Conservation (phyloP, 148 eudicot genomes). For the Silene conica region DNA sequence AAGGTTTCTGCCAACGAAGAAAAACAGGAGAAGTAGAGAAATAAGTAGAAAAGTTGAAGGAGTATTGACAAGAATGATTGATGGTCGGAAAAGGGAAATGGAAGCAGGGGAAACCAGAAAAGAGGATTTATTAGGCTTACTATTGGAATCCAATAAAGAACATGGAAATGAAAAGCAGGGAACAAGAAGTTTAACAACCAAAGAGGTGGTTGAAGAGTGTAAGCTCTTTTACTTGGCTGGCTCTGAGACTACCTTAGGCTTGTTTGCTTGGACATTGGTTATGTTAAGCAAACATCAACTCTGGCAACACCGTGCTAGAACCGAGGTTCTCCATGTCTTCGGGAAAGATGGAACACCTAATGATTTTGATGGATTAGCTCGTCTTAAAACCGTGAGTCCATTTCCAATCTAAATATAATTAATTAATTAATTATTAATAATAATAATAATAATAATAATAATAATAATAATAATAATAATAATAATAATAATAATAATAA, state of each 20-base stretch:
- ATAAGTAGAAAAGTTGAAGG: slow-evolving; percentile 8
- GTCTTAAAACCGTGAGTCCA: slow-evolving; percentile 18
- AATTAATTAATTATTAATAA: no score
- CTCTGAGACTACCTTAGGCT: slow-evolving; percentile 27
- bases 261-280: slow-evolving; percentile 31
- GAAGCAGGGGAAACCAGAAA: slow-evolving; percentile 17
- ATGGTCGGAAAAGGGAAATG: slow-evolving; percentile 18
- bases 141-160: slow-evolving; percentile 24
- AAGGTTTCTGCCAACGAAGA: slow-evolving; percentile 25
- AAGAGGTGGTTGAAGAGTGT: slow-evolving; percentile 33
- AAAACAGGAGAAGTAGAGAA: slow-evolving; percentile 20
- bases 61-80: slow-evolving; percentile 15
- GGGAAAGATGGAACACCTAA: slow-evolving; percentile 10
- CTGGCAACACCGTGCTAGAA: slow-evolving; percentile 12
- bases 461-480: no score
- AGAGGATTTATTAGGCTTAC: slow-evolving; percentile 22
- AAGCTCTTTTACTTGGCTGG: slow-evolving; percentile 38
- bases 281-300: slow-evolving; percentile 16
- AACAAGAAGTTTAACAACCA: slow-evolving; percentile 20
- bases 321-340: not conserved
- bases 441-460: no score
- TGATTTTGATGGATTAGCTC: slow-evolving; percentile 22
- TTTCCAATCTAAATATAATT: no score
- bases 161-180: slow-evolving; percentile 15
- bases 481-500: no score